phyloP scores from a whole-genome alignment of 768 basidiomycete genomes.

The Favolaschia claudopus region DNA sequence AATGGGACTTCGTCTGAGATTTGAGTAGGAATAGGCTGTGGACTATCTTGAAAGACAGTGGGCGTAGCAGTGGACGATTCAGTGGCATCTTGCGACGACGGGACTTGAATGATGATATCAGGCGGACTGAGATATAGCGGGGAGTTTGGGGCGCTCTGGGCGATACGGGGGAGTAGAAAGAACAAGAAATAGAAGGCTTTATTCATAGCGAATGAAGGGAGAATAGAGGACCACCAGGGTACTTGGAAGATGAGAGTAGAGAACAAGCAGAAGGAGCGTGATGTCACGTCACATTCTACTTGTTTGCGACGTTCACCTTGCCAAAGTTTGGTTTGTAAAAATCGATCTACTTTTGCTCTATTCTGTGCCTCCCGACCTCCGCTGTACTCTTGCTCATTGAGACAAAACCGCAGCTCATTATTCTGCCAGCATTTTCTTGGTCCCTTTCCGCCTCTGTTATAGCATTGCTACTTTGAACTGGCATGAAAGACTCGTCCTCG shows the following conservation, averaged over 20 bases:
- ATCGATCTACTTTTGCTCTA: no score
- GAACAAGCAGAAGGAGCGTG: neutral
- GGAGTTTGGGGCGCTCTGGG: slow-evolving; percentile 3
- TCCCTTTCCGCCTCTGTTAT: no score
- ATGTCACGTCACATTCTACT: neutral
- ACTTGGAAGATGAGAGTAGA: neutral
- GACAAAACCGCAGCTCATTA: no score
- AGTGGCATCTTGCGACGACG: neutral
- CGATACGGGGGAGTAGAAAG: slow-evolving; percentile 11
- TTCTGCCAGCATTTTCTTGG: no score
- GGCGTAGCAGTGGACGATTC: neutral
- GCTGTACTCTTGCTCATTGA: no score
- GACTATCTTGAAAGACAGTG: neutral
- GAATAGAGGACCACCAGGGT: neutral
- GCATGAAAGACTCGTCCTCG: no score
- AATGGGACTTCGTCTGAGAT: neutral
- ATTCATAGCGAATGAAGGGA: slow-evolving; percentile 14
- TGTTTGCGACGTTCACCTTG: no score
- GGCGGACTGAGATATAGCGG: slow-evolving; percentile 5
- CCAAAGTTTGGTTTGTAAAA: no score
- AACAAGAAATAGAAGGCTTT: slow-evolving; percentile 1
- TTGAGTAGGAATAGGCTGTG: neutral
- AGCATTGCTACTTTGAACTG: no score
- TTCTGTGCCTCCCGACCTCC: no score
- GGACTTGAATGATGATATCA: neutral